Percentiles rank a stretch among this genome's conserved stretches.
These are phyloP conservation scores for Cryptosporidium baileyi DNA, from an alignment of 169 alveolate species.

Conservation along the genomic window DNA sequence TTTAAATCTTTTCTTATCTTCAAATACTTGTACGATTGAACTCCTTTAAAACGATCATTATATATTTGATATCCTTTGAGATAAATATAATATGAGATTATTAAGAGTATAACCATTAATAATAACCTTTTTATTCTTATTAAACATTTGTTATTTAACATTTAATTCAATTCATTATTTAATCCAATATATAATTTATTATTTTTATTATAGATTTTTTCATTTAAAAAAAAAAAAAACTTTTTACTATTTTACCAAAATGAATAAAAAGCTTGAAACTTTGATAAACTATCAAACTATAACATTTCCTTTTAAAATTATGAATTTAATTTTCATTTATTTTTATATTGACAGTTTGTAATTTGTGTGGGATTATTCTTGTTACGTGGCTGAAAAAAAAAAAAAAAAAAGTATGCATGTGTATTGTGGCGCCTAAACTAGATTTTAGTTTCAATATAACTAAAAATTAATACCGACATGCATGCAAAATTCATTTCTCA, in stretches of 20 bases:
- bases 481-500: background rate
- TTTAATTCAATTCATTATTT: constrained; percentile 13
- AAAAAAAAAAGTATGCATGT: constrained; percentile 53
- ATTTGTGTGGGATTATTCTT: constrained; percentile 57
- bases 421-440: constrained; percentile 52
- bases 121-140: background rate
- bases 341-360: constrained; percentile 21
- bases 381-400: constrained; percentile 50
- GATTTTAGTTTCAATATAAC: background rate
- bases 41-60: background rate
- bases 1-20: too few species aligned
- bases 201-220: background rate
- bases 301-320: background rate
- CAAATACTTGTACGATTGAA: background rate
- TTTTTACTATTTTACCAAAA: background rate
- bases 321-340: constrained; percentile 4
- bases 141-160: constrained; percentile 7
- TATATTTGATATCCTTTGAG: background rate
- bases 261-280: background rate
- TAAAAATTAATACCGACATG: constrained; percentile 35
- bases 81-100: constrained; percentile 1
- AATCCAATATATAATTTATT: background rate
- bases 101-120: constrained; percentile 23
- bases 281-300: background rate
- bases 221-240: background rate